Percentiles rank a stretch among this genome's conserved stretches.
Evolutionary conservation across 2,329 filamentous ascomycete species (phyloP).

Genomic region (Geosmithia putterillii): DNA sequence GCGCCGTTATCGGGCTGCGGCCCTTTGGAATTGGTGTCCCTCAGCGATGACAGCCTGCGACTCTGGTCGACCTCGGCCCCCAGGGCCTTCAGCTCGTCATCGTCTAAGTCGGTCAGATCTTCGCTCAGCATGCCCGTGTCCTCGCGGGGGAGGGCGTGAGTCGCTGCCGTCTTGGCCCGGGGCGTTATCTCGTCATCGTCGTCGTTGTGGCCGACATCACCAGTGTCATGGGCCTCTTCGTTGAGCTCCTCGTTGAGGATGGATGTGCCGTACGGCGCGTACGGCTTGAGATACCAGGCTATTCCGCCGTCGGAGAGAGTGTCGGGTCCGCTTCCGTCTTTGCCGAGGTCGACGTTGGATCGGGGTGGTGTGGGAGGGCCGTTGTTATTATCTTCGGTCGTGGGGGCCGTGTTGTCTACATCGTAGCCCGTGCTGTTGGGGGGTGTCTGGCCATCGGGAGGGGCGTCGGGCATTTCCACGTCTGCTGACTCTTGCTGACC

Average conservation of each 20-base stretch:
- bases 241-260: constrained; percentile 62
- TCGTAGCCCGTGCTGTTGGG: constrained; percentile 34
- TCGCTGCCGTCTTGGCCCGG: background rate
- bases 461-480: constrained; percentile 9
- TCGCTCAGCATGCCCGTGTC: constrained; percentile 56
- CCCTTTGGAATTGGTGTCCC: no score
- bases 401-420: constrained; percentile 8
- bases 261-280: constrained; percentile 69
- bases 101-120: constrained; percentile 82
- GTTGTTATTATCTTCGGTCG: constrained; percentile 9
- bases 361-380: constrained; percentile 55
- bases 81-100: constrained; percentile 72
- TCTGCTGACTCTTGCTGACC: no score
- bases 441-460: constrained; percentile 23
- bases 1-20: background rate
- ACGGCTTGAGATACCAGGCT: constrained; percentile 76
- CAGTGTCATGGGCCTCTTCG: no score
- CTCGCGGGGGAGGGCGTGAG: constrained; percentile 18
- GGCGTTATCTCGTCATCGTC: constrained; percentile 28
- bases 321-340: constrained; percentile 34
- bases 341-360: constrained; percentile 44
- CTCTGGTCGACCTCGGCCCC: constrained; percentile 35
- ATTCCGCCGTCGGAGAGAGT: constrained; percentile 63
- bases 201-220: no score
- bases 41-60: background rate